These are phyloP conservation scores for Globisporangium paddicum DNA, from an alignment of 352 stramenopile species.

Conservation along the genomic window DNA sequence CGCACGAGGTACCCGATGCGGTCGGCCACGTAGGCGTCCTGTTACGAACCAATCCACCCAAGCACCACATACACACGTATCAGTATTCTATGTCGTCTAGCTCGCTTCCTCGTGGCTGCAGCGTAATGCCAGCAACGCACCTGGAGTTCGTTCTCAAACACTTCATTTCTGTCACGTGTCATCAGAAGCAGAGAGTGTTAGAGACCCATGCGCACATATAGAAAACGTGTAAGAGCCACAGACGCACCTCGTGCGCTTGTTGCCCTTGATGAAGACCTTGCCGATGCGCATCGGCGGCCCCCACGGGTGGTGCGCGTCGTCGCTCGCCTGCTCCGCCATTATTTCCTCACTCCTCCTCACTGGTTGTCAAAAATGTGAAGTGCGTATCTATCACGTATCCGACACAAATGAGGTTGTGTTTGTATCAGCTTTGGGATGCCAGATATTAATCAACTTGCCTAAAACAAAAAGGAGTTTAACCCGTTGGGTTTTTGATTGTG, in stretches of 20 bases:
- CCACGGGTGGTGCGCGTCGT: conserved; percentile 55
- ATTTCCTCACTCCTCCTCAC: neutral
- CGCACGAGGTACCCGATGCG: conserved; percentile 62
- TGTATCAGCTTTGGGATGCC: no score
- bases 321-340: conserved; percentile 11
- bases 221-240: neutral
- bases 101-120: no score
- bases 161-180: conserved; percentile 41
- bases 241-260: conserved; percentile 80
- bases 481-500: no score
- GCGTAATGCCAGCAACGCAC: conserved; percentile 13
- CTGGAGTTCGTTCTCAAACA: conserved; percentile 87
- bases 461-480: no score
- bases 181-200: conserved; percentile 1
- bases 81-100: no score
- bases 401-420: no score
- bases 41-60: neutral
- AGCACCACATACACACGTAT: neutral
- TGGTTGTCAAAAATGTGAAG: conserved; percentile 2
- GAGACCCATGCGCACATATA: no score
- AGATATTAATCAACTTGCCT: no score
- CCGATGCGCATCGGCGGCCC: conserved; percentile 74
- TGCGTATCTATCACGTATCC: no score
- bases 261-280: conserved; percentile 86
- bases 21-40: conserved; percentile 60